Base-by-base conservation (phyloP, 371 early-diverging fungal species). In the Lichtheimia ramosa region DNA sequence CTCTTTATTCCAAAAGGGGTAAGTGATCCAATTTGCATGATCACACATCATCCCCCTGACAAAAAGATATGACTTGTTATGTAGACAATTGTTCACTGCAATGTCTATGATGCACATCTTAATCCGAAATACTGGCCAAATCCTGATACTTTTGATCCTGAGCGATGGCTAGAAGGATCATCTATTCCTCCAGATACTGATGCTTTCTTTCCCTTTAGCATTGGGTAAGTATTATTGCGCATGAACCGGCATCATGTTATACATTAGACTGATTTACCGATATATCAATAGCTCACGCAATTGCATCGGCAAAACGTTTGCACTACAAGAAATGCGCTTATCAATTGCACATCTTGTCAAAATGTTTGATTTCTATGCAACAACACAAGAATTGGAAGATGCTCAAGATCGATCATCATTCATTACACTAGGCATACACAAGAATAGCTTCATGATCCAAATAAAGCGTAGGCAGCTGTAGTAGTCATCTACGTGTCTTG, bases 231-330 rank as follows among this genome's bases (percentile, higher is more conserved):
- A 28, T 48, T 24, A 21, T 53, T 21, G 18, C 21, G 27, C 7
- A 49, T 34, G 34, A 34, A 34, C 34, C 34, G 2, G 6, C 10
- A 34, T 34, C 34, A 34, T 34, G 34, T 34, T 34, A 34, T 34
- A 10, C 34, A 34, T 2, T 6, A 34, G 6, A 8, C 10, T 34
- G 34, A 34, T 34, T 25, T 2, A 34, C 6, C 0, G 34, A 34
- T 10, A 8, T 15, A 42, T n/a, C n/a, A n/a, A n/a, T 60, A 70
- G 74, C 10, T 68, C 79, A 24, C 63, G 83, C 24, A 78, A 78
- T 53, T 82, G 83, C 51, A 73, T 80, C 43, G 83, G 83, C 42
- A 82, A 76, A 58, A 74, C 70, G 62, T 80, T 82, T 71, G 79
- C 77, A 14, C 48, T 64, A 42, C 71, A 71, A 61, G 83, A 82